Evolutionary conservation across 169 alveolate genomes (phyloP).

Genomic region (Plasmodium falciparum): DNA sequence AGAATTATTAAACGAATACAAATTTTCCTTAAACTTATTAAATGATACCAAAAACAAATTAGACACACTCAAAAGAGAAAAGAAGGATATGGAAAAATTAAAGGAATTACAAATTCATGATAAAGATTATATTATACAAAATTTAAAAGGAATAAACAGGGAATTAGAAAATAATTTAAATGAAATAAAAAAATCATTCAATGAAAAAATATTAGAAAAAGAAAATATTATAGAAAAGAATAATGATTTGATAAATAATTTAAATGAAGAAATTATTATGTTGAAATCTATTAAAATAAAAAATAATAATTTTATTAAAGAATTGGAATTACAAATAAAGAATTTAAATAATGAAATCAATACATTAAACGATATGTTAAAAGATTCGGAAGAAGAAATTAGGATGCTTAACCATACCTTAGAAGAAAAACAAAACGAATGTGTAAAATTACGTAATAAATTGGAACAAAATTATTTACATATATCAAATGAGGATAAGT

Average conservation of each 20-base stretch:
- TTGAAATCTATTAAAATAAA: conserved; percentile 16
- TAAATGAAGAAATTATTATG: conserved; percentile 21
- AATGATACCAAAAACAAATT: conserved; percentile 40
- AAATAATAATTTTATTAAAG: conserved; percentile 30
- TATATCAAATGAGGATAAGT: background rate
- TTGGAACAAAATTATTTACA: background rate
- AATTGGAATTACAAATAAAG: conserved; percentile 47
- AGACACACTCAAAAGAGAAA: conserved; percentile 37
- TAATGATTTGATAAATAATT: conserved; percentile 20
- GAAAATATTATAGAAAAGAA: conserved; percentile 53
- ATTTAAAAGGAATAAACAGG: conserved; percentile 46
- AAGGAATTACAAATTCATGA: conserved; percentile 53
- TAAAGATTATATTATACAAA: conserved; percentile 63
- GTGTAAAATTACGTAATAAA: conserved; percentile 11
- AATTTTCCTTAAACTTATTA: conserved; percentile 21
- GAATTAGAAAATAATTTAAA: conserved; percentile 40
- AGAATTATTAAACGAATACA: conserved; percentile 51
- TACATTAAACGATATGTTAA: conserved; percentile 28
- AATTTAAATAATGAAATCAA: conserved; percentile 60
- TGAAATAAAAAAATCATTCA: conserved; percentile 26
- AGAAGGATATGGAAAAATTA: conserved; percentile 39
- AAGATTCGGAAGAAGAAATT: conserved; percentile 63
- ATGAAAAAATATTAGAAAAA: conserved; percentile 29
- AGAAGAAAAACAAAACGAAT: conserved; percentile 47
- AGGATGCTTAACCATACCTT: conserved; percentile 1